Conservation (phyloP, 2,329 filamentous ascomycete genomes). For the Epichloe baconii region DNA sequence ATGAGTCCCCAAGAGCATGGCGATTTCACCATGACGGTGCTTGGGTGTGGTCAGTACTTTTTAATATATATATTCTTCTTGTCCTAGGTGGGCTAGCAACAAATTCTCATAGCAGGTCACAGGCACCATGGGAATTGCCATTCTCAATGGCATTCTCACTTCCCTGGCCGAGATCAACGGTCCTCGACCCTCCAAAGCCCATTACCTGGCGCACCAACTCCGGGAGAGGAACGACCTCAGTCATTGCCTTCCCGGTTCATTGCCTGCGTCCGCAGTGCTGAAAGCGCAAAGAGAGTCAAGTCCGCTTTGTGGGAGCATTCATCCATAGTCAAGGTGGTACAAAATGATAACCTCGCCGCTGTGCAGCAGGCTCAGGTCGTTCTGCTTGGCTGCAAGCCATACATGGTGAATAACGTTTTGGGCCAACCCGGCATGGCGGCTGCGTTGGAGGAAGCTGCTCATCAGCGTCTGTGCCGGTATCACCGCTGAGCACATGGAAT, state of each 20-base stretch:
- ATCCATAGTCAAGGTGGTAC: conserved; percentile 49
- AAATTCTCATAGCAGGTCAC: neutral
- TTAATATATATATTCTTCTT: neutral
- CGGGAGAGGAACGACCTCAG: conserved; percentile 34
- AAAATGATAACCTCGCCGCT: conserved; percentile 58
- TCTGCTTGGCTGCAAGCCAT: conserved; percentile 69
- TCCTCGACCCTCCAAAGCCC: conserved; percentile 31
- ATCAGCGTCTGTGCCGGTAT: conserved; percentile 74
- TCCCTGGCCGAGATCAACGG: conserved; percentile 46
- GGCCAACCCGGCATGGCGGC: conserved; percentile 53
- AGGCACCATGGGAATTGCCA: conserved; percentile 80
- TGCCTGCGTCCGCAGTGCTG: conserved; percentile 62
- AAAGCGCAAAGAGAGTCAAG: conserved; percentile 56
- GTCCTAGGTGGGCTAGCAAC: too few relatives aligned
- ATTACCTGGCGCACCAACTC: conserved; percentile 29
- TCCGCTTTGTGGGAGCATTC: conserved; percentile 51
- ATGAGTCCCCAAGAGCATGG: conserved; percentile 20
- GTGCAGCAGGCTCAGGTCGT: conserved; percentile 58
- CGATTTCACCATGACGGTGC: conserved; percentile 60
- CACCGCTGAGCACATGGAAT: conserved; percentile 53
- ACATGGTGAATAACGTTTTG: conserved; percentile 58
- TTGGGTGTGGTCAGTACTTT: conserved; percentile 59
- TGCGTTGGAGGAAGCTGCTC: conserved; percentile 66
- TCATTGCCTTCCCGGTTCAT: conserved; percentile 64
- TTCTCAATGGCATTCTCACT: conserved; percentile 65